Evolutionary conservation across 768 basidiomycete genomes (phyloP), one percentile per base, ranked within the genome.

Genomic region (Naganishia antarctica): DNA sequence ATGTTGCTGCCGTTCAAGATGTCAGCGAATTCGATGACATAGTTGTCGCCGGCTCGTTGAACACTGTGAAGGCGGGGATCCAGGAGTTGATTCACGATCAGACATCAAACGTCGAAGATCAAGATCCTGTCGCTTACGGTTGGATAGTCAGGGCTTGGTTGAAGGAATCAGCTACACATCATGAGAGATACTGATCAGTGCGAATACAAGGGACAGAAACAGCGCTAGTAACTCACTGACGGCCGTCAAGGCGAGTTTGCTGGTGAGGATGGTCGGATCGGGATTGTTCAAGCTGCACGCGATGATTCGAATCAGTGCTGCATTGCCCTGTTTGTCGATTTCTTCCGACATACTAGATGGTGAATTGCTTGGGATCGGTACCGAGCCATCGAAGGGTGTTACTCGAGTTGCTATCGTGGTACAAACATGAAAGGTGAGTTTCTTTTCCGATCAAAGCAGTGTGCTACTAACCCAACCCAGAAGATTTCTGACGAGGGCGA

Each of bases 1-100:
- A 78, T 61, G 64, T 76, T 70, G 50, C 68, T 67, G 28, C 71
- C 71, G 70, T 77, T 77, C 45, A 75, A 63, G 12, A 67, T 67
- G 66, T 77, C 71, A 41, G 76, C 73, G 34, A 77, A 61, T 43
- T 64, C 69, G 67, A 75, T 69, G 16, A 67, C 66, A 60, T 73
- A 75, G 61, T 72, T 71, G 45, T 60, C 59, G 23, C 46, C 46
- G 41, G 62, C 62, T 29, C 48, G 62, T 28, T 48, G 62, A n/a
- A 28, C 23, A 4, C 62, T 63, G 40, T 34, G 18, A 23, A 50
- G n/a, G 50, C 18, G 11, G 13, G 34, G 15, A 29, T n/a, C n/a
- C n/a, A n/a, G n/a, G n/a, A n/a, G n/a, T n/a, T n/a, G n/a, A n/a
- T n/a, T 25, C 45, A 25, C 16, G 25, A 32, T 41, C 41, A 43